A percentile compares a stretch with the other conserved stretches of the same genome.
phyloP scores from a whole-genome alignment of 441 rosid genomes.

The Isatis lusitanica region DNA sequence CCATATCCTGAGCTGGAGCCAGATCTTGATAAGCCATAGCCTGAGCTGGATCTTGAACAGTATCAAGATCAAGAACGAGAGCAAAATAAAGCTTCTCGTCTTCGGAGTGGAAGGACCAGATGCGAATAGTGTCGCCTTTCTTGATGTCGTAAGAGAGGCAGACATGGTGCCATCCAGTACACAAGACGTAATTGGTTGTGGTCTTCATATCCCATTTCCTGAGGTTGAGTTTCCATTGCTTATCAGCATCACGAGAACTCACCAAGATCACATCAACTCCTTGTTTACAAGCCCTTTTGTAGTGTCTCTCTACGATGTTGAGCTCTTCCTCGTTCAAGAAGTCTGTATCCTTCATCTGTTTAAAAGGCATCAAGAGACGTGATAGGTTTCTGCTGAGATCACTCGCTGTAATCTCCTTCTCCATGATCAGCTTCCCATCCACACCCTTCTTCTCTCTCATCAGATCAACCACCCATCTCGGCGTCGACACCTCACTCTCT shows the following conservation, averaged over 20 bases:
- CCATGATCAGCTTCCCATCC: neutral
- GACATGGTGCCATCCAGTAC: no score
- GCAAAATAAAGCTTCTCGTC: neutral
- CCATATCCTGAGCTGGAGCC: neutral
- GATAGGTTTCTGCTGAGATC: neutral
- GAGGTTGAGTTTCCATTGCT: neutral
- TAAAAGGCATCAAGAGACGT: slow-evolving; percentile 7
- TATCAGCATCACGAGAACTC: neutral
- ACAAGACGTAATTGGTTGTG: neutral
- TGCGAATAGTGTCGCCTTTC: neutral
- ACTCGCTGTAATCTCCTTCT: neutral
- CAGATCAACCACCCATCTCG: neutral
- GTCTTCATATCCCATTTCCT: neutral
- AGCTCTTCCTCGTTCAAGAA: slow-evolving; percentile 1
- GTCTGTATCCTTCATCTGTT: neutral
- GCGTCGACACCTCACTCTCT: neutral
- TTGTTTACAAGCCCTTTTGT: neutral
- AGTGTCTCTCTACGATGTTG: neutral
- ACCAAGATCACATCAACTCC: neutral
- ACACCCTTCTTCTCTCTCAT: neutral
- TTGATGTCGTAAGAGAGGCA: no score
- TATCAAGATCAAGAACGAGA: no score
- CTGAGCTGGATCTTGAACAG: neutral
- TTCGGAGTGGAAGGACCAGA: neutral
- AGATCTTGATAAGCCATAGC: neutral